Evolutionary conservation across 495 filamentous ascomycete species (phyloP).

Genomic region (Penicillium alfredii): DNA sequence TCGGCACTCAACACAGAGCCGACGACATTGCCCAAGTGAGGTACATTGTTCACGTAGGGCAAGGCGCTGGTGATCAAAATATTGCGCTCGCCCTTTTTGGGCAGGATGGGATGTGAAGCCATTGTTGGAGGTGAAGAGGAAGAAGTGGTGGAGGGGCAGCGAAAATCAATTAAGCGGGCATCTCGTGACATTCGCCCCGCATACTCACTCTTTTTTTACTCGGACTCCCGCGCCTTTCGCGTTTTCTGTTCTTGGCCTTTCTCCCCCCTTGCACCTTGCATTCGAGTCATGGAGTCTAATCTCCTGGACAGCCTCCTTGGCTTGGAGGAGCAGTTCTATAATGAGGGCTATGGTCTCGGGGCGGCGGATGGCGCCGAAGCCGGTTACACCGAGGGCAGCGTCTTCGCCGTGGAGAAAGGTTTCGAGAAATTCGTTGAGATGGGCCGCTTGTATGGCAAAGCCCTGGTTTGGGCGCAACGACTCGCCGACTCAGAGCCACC

Average conservation of each 20-base stretch:
- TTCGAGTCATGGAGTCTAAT: slow-evolving; percentile 39
- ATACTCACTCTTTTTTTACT: no score
- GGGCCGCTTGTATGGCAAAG: slow-evolving; percentile 75
- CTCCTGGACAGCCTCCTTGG: slow-evolving; percentile 67
- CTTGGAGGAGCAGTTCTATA: slow-evolving; percentile 80
- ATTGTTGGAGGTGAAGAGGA: slow-evolving; percentile 19
- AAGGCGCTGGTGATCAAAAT: slow-evolving; percentile 52
- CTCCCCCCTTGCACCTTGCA: not conserved
- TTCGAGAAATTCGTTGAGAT: slow-evolving; percentile 84
- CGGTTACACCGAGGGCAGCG: slow-evolving; percentile 79
- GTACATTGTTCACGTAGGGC: slow-evolving; percentile 94
- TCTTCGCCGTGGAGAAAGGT: slow-evolving; percentile 86
- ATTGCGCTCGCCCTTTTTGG: slow-evolving; percentile 40
- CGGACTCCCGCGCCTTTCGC: slow-evolving; percentile 1
- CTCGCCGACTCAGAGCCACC: slow-evolving; percentile 29
- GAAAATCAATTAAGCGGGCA: no score
- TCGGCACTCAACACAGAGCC: slow-evolving; percentile 82
- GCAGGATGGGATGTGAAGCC: slow-evolving; percentile 34
- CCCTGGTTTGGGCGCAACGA: slow-evolving; percentile 71
- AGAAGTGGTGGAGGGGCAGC: slow-evolving; percentile 27
- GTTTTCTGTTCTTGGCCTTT: no score
- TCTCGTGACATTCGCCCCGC: slow-evolving; percentile 27
- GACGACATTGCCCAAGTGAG: slow-evolving; percentile 90
- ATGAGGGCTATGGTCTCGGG: slow-evolving; percentile 74
- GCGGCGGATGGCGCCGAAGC: slow-evolving; percentile 68